Evolutionary conservation across 129 eudicot genomes (phyloP).

Genomic region (Tagetes patula): DNA sequence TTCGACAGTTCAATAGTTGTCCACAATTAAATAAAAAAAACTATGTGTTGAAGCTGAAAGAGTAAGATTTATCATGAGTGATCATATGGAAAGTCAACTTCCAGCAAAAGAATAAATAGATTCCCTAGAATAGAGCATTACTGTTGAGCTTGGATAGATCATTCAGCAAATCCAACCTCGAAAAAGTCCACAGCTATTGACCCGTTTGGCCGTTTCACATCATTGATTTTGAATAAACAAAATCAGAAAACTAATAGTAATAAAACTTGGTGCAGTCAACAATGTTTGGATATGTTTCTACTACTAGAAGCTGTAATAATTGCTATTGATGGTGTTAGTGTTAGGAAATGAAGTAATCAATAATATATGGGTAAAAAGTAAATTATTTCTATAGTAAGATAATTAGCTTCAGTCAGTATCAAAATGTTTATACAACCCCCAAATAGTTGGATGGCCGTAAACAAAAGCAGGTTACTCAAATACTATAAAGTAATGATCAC

Average conservation of each 20-base stretch:
- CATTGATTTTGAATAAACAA: neutral
- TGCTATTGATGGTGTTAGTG: neutral
- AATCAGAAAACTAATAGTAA: neutral
- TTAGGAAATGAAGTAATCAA: neutral
- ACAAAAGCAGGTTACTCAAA: constrained; percentile 1
- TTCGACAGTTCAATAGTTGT: constrained; percentile 12
- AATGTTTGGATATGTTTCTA: neutral
- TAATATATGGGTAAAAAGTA: neutral
- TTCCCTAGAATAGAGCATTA: neutral
- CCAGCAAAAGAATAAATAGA: neutral
- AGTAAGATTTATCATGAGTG: constrained; percentile 20
- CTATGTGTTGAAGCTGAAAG: neutral
- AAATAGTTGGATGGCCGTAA: neutral
- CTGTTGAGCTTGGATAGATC: neutral
- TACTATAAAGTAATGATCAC: neutral
- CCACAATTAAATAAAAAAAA: constrained; percentile 15
- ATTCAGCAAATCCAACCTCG: constrained; percentile 1
- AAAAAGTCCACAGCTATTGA: constrained; percentile 1
- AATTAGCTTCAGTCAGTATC: neutral
- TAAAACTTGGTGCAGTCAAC: neutral
- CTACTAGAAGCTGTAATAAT: neutral
- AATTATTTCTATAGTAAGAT: neutral
- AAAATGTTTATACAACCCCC: neutral
- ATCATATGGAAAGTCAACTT: constrained; percentile 4
- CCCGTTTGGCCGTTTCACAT: constrained; percentile 8